Evolutionary conservation across 192 early-diverging fungal species (phyloP).

Genomic region (Coemansia sp.): DNA sequence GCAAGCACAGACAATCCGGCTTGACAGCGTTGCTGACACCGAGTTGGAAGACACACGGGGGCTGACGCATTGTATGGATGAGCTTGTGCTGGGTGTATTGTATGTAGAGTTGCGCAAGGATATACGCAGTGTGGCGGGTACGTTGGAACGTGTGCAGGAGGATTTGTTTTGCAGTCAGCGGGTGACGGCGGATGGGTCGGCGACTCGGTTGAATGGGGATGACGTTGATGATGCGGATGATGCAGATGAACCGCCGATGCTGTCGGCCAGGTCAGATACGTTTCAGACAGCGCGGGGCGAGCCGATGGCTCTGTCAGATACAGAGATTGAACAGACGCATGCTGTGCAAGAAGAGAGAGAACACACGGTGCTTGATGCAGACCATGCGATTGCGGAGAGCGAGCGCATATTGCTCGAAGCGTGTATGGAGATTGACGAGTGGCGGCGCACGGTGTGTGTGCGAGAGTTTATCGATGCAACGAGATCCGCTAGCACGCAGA

Average conservation of each 20-base stretch:
- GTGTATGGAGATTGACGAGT: slow-evolving; percentile 49
- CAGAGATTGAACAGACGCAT: too few species aligned
- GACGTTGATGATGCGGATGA: too few species aligned
- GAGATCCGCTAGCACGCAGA: slow-evolving; percentile 2
- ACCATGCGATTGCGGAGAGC: slow-evolving; percentile 8
- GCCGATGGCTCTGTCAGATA: slow-evolving; percentile 5
- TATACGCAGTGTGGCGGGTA: slow-evolving; percentile 26
- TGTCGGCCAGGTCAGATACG: slow-evolving; percentile 24
- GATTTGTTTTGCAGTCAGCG: slow-evolving; percentile 18
- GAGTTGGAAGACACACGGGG: slow-evolving; percentile 25
- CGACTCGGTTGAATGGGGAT: neutral
- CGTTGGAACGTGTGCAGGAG: slow-evolving; percentile 28
- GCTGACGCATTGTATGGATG: slow-evolving; percentile 28
- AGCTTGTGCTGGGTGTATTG: slow-evolving; percentile 39
- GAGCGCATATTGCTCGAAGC: slow-evolving; percentile 21
- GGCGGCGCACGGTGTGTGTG: slow-evolving; percentile 35
- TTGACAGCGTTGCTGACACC: slow-evolving; percentile 36
- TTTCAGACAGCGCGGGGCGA: slow-evolving; percentile 36
- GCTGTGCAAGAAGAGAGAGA: too few species aligned
- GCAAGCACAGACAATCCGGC: slow-evolving; percentile 38
- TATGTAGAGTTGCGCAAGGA: slow-evolving; percentile 44
- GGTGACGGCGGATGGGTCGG: slow-evolving; percentile 1
- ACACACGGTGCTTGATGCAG: neutral
- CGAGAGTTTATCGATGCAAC: slow-evolving; percentile 15
- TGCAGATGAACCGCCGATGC: slow-evolving; percentile 8